These are phyloP conservation scores for Linum trigynum DNA, from an alignment of 345 rosid species.

Conservation along the genomic window DNA sequence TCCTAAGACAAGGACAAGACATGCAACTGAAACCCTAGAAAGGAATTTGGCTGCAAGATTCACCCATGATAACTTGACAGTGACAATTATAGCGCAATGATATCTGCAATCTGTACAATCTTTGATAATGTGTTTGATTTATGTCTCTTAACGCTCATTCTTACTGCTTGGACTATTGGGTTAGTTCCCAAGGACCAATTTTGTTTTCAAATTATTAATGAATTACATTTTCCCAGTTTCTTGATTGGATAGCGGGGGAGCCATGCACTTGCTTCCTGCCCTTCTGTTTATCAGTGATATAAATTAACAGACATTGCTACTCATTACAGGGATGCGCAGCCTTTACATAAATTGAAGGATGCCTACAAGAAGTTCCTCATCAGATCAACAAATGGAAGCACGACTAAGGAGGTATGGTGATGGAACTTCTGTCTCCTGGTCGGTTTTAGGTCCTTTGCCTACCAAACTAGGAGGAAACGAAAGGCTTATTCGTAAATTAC, in stretches of 20 bases:
- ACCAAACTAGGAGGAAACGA: neutral
- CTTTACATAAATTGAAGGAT: conserved; percentile 62
- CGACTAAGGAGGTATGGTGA: conserved; percentile 35
- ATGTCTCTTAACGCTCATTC: neutral
- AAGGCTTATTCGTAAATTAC: neutral
- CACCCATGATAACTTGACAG: too few species aligned
- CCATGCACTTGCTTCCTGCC: neutral
- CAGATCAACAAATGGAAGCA: conserved; percentile 55
- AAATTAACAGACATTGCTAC: conserved; percentile 4
- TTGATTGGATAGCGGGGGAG: neutral
- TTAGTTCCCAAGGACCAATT: neutral
- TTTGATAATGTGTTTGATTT: too few species aligned
- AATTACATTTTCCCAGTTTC: neutral
- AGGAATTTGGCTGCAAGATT: too few species aligned
- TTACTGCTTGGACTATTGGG: neutral
- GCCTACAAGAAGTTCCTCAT: conserved; percentile 61
- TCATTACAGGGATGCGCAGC: conserved; percentile 55
- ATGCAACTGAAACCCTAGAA: too few species aligned
- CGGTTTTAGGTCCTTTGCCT: neutral
- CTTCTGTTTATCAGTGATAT: neutral
- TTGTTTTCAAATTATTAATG: neutral
- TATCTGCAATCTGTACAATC: too few species aligned
- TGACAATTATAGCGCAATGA: too few species aligned
- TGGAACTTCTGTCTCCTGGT: neutral
- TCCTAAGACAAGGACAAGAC: too few species aligned